Base-by-base conservation (phyloP, 345 rosid genomes). In the Lepidium africanum region DNA sequence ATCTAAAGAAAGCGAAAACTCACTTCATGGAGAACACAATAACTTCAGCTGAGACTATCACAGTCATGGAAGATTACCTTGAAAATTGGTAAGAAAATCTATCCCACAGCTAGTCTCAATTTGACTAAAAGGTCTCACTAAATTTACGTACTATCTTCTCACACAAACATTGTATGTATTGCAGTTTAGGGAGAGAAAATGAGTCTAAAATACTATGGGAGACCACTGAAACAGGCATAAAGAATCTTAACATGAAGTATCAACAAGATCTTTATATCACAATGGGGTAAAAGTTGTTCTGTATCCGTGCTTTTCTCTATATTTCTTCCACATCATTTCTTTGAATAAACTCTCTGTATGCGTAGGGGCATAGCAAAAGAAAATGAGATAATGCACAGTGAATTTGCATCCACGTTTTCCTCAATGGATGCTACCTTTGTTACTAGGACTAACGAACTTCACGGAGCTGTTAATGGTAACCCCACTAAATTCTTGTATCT, bases 21-120 rank as follows among this genome's bases (percentile, higher is more conserved):
- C 65, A 70, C 48, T 93, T 82, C 81, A 64, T 79, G 39, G 86
- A 82, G 68, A 85, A 87, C 59, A 82, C 88, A 33, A 82, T 88
- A 70, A 82, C 84, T 14, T 77, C 78, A 3, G 89, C 87, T 35
- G 88, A 84, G 83, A 75, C 85, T 71, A 76, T 71, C 56, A 68
- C 75, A 40, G 51, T 82, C 46, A 82, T 84, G 81, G 89, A 83
- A 59, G 77, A 65, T 75, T 66, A 71, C 73, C 80, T 88, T 52
- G 81, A 84, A 23, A 85, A 88, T 50, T 85, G 94, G 98, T 90
- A 81, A 27, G n/a, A 48, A 14, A 32, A 13, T n/a, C 33, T 12
- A 43, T 50, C 16, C 52, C 16, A 25, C 10, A n/a, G 32, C 52
- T n/a, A n/a, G n/a, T 78, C 59, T 64, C 0, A 2, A 10, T 59